Conservation (phyloP, 2,329 filamentous ascomycete genomes). For the Lasiodiplodia sp. region DNA sequence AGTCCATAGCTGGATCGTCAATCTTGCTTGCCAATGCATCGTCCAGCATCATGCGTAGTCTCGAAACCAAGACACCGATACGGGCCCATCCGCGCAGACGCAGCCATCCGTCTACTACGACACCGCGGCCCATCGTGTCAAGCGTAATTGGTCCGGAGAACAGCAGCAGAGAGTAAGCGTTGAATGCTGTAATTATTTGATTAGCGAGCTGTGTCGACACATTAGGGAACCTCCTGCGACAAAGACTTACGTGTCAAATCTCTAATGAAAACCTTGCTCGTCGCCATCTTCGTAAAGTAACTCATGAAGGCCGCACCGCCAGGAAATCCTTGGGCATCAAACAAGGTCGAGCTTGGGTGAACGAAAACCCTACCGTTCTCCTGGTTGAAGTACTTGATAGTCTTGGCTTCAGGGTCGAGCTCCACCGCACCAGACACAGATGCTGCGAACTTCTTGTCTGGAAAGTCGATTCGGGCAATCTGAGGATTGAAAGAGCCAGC, state of each 20-base stretch:
- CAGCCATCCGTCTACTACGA: conserved; percentile 93
- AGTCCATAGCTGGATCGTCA: conserved; percentile 71
- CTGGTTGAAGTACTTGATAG: conserved; percentile 85
- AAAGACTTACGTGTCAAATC: conserved; percentile 73
- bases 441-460: conserved; percentile 92
- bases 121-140: conserved; percentile 84
- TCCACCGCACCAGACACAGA: conserved; percentile 90
- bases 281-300: conserved; percentile 92
- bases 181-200: conserved; percentile 64
- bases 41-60: conserved; percentile 86
- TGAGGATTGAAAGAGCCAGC: conserved; percentile 72
- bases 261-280: conserved; percentile 88
- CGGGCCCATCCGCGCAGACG: conserved; percentile 88
- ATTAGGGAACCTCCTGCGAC: background rate
- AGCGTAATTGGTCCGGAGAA: conserved; percentile 86
- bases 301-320: conserved; percentile 77
- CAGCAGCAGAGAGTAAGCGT: conserved; percentile 84
- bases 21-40: conserved; percentile 81
- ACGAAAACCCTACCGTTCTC: conserved; percentile 77
- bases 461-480: conserved; percentile 89
- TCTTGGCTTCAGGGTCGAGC: conserved; percentile 87
- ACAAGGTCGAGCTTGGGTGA: conserved; percentile 87
- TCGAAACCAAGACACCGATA: conserved; percentile 86
- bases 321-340: conserved; percentile 80
- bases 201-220: background rate